These are phyloP conservation scores for Emergomyces africanus DNA, from an alignment of 2,329 filamentous ascomycete genomes.

Conservation along the genomic window DNA sequence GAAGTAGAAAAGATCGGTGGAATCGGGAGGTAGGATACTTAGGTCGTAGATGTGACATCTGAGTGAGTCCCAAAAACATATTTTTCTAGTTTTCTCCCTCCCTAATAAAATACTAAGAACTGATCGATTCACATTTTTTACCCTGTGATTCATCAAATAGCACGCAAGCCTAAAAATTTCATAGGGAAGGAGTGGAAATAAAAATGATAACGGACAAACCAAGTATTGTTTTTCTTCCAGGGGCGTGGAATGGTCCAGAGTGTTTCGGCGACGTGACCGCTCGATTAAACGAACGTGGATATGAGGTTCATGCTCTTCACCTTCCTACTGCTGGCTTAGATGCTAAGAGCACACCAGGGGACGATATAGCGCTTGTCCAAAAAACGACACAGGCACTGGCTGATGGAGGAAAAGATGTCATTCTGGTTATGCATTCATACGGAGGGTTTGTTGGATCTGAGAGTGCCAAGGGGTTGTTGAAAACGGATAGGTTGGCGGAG, in stretches of 20 bases:
- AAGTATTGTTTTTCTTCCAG: constrained; percentile 24
- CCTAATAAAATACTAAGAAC: not conserved
- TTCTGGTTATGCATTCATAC: constrained; percentile 25
- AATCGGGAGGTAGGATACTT: not conserved
- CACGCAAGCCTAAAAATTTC: not conserved
- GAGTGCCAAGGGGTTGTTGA: constrained; percentile 17
- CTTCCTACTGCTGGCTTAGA: constrained; percentile 18
- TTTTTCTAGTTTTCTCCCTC: not conserved
- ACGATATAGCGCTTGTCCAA: constrained; percentile 21
- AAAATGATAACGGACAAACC: constrained; percentile 15
- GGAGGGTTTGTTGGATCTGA: constrained; percentile 21
- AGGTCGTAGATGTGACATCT: not conserved
- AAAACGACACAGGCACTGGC: constrained; percentile 13
- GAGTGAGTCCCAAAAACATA: too few species aligned
- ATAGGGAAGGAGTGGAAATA: not conserved
- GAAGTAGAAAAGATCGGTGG: not conserved
- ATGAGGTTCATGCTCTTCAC: constrained; percentile 17
- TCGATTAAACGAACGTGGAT: constrained; percentile 20
- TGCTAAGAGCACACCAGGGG: constrained; percentile 17
- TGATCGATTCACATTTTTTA: not conserved
- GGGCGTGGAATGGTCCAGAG: constrained; percentile 21
- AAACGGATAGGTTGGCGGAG: constrained; percentile 14
- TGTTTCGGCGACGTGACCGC: constrained; percentile 15
- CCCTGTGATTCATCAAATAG: not conserved
- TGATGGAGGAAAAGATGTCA: constrained; percentile 23